Conservation (phyloP, 23 red algal genomes). For the Gracilaria gracilis region DNA sequence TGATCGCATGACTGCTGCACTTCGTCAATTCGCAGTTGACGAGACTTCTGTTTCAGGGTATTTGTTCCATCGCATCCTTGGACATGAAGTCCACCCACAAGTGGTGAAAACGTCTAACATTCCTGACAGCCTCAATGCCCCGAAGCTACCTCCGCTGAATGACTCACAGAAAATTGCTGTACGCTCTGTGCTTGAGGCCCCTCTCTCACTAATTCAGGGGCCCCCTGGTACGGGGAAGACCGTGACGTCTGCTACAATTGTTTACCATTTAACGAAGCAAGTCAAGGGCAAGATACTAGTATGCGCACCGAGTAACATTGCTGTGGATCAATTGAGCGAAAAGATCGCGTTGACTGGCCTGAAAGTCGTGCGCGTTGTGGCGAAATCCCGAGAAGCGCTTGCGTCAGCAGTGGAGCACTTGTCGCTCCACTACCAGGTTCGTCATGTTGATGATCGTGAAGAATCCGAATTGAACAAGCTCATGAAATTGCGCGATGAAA, state of each 20-base stretch:
- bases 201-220: slow-evolving; percentile 91
- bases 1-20: slow-evolving; percentile 88
- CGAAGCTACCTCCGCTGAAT: slow-evolving; percentile 85
- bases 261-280: slow-evolving; percentile 78
- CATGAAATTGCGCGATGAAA: slow-evolving; percentile 85
- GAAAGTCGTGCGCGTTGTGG: slow-evolving; percentile 91
- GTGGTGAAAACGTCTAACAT: slow-evolving; percentile 62
- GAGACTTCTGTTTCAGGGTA: slow-evolving; percentile 97
- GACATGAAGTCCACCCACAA: slow-evolving; percentile 88
- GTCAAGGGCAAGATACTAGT: slow-evolving; percentile 90
- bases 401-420: slow-evolving; percentile 75
- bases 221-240: slow-evolving; percentile 96
- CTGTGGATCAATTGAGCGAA: slow-evolving; percentile 84
- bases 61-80: slow-evolving; percentile 88
- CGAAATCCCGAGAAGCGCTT: slow-evolving; percentile 78
- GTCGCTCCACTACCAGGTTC: slow-evolving; percentile 83
- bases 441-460: slow-evolving; percentile 72
- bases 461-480: slow-evolving; percentile 91
- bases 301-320: slow-evolving; percentile 93
- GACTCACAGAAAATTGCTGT: slow-evolving; percentile 88
- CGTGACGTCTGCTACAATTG: slow-evolving; percentile 82
- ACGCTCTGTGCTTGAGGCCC: slow-evolving; percentile 82
- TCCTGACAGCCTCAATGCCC: slow-evolving; percentile 75
- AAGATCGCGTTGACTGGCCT: slow-evolving; percentile 82
- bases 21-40: slow-evolving; percentile 88